A percentile compares a stretch with the other conserved stretches of the same genome.
These are phyloP conservation scores for Cystofilobasidium macerans DNA, from an alignment of 768 basidiomycete species.

Conservation along the genomic window DNA sequence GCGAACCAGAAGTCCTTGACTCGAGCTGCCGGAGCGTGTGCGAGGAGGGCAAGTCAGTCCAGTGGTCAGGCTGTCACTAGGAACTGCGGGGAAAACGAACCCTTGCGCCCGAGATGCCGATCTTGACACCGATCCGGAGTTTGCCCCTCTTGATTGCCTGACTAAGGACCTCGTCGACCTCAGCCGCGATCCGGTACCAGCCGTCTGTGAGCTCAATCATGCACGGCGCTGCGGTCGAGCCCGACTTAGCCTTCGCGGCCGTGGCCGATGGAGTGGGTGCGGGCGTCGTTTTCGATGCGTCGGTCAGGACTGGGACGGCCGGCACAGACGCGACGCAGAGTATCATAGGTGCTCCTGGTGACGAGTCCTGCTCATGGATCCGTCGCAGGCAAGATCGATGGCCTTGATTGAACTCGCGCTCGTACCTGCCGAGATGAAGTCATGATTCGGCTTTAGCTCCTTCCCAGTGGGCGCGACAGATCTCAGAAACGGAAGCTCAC, in stretches of 20 bases:
- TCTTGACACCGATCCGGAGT: constrained; percentile 68
- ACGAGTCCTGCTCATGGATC: constrained; percentile 71
- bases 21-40: constrained; percentile 46
- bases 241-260: no score
- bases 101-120: constrained; percentile 65
- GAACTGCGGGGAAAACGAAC: constrained; percentile 43
- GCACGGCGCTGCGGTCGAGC: constrained; percentile 34
- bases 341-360: constrained; percentile 67
- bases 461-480: no score
- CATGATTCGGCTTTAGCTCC: no score
- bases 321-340: constrained; percentile 67
- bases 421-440: constrained; percentile 52
- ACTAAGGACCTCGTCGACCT: constrained; percentile 59
- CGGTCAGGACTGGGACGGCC: constrained; percentile 23
- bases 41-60: neutral
- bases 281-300: neutral
- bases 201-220: constrained; percentile 91
- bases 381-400: constrained; percentile 69
- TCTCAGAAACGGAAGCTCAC: no score
- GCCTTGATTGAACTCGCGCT: constrained; percentile 67
- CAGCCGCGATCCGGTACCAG: constrained; percentile 79
- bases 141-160: constrained; percentile 57
- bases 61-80: neutral
- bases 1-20: constrained; percentile 58
- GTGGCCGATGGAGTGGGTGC: no score